phyloP scores from a whole-genome alignment of 148 eudicot species.

The Persicaria maculosa region DNA sequence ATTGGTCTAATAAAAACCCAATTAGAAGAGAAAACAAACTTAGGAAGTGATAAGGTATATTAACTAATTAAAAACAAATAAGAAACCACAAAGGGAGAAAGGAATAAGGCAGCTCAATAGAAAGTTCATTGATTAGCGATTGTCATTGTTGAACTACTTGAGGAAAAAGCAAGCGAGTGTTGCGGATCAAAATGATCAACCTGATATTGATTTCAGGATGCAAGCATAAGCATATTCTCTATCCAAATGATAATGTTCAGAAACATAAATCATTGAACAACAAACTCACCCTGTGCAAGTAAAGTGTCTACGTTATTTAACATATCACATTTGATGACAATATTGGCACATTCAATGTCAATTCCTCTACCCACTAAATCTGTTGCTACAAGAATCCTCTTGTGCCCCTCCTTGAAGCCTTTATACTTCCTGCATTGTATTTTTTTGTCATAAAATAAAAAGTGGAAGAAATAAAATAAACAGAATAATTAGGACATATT shows the following conservation, averaged over 20 bases:
- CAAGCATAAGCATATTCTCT: background rate
- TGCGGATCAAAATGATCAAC: no score
- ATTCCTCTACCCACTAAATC: constrained; percentile 96
- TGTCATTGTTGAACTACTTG: no score
- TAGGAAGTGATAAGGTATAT: no score
- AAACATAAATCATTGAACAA: background rate
- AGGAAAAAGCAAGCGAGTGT: no score
- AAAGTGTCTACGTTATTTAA: constrained; percentile 95
- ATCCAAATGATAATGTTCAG: background rate
- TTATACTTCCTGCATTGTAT: constrained; percentile 60
- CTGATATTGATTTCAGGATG: constrained; percentile 21
- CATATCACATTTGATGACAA: constrained; percentile 94
- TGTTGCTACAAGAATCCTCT: constrained; percentile 93
- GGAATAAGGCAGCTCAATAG: no score
- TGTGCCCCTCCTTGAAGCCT: constrained; percentile 86
- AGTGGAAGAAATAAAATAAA: background rate
- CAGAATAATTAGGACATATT: background rate
- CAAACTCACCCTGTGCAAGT: constrained; percentile 57
- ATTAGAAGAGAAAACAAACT: no score
- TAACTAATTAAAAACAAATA: no score
- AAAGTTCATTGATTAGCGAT: no score
- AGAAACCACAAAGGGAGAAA: no score
- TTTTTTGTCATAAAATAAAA: background rate
- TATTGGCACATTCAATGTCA: constrained; percentile 89
- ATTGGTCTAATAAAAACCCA: no score